These are phyloP conservation scores for Blastocystis sp. DNA, from an alignment of 352 stramenopile genomes.

Conservation along the genomic window DNA sequence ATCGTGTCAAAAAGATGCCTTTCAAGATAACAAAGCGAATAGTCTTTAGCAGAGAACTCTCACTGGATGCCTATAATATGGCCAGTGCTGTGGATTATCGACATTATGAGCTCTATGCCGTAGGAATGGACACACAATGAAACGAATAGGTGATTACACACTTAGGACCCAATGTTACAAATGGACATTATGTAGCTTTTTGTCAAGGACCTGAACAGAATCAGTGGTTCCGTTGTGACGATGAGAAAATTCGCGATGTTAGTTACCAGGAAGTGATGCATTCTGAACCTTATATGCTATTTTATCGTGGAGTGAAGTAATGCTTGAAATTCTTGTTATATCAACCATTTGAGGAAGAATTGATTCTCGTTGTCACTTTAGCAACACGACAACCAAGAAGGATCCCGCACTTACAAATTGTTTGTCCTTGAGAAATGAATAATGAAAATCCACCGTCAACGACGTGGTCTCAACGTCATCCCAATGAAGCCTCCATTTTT, in stretches of 20 bases:
- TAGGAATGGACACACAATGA: neutral
- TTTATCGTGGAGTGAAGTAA: neutral
- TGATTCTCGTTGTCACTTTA: neutral
- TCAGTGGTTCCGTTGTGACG: constrained; percentile 27
- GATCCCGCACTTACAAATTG: neutral
- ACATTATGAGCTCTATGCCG: constrained; percentile 36
- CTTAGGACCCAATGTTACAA: neutral
- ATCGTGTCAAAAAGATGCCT: neutral
- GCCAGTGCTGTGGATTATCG: neutral
- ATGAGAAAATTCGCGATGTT: constrained; percentile 37
- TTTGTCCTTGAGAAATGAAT: neutral
- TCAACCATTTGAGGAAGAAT: neutral
- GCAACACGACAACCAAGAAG: neutral
- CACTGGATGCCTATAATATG: neutral
- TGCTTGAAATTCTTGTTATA: neutral
- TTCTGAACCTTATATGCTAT: constrained; percentile 42
- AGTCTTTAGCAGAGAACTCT: neutral
- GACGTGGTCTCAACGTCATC: constrained; percentile 28
- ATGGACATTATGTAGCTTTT: constrained; percentile 28
- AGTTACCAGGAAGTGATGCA: constrained; percentile 55
- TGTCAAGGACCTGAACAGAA: neutral
- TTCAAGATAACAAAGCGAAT: constrained; percentile 25
- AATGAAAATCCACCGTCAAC: neutral
- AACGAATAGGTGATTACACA: constrained; percentile 46
- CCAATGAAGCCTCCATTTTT: neutral